Conservation (phyloP, 805 yeast genomes). For the Metschnikowia peoriensis region DNA sequence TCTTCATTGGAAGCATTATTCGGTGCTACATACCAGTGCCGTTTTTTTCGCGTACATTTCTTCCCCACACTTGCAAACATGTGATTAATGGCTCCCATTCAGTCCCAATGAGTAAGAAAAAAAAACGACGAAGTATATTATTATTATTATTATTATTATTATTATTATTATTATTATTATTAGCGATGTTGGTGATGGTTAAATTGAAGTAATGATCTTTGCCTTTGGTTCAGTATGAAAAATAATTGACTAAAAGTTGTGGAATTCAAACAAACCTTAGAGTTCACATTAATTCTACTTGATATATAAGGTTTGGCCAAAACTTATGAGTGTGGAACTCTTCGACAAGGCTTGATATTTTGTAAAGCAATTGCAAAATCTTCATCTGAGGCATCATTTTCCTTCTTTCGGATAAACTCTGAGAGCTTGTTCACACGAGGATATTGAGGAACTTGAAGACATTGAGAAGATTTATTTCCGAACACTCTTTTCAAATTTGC, state of each 20-base stretch:
- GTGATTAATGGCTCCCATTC: background rate
- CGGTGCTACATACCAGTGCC: background rate
- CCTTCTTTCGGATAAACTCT: slow-evolving; percentile 4
- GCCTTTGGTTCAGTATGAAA: too few relatives aligned
- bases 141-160: too few relatives aligned
- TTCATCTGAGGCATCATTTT: background rate
- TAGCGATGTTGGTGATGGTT: background rate
- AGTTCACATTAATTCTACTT: too few relatives aligned
- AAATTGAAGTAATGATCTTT: background rate
- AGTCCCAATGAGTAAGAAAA: too few relatives aligned
- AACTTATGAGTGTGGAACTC: background rate
- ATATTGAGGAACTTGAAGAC: slow-evolving; percentile 23
- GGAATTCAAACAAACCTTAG: too few relatives aligned
- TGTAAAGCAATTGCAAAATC: slow-evolving; percentile 10
- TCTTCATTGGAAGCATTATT: background rate
- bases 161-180: too few relatives aligned
- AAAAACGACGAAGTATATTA: too few relatives aligned
- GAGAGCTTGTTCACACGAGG: slow-evolving; percentile 11
- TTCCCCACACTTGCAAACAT: background rate
- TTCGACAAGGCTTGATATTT: slow-evolving; percentile 7
- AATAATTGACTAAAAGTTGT: too few relatives aligned
- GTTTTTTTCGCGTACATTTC: background rate
- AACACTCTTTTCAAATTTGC: slow-evolving; percentile 24
- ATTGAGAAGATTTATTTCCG: slow-evolving; percentile 12
- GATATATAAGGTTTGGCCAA: background rate